Percentiles rank a stretch among this genome's conserved stretches.
phyloP scores from a whole-genome alignment of 192 early-diverging fungal species.

The Backusella liffmaniae region DNA sequence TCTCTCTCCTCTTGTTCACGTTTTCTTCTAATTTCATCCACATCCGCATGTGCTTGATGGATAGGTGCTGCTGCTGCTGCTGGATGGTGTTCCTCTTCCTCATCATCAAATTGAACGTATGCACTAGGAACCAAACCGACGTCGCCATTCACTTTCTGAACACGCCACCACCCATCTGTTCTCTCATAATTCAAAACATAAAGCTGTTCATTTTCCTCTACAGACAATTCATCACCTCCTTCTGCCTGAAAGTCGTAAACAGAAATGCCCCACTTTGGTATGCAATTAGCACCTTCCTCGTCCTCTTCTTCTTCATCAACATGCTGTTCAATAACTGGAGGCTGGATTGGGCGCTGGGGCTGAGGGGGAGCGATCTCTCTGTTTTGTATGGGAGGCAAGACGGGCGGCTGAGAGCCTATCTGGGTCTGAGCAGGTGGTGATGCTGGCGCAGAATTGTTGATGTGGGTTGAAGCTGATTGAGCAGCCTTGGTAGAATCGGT shows the following conservation, averaged over 20 bases:
- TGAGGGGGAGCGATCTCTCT: not conserved
- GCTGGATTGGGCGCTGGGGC: not conserved
- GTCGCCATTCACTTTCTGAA: conserved; percentile 50
- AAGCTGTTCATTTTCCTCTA: conserved; percentile 80
- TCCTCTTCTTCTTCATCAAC: conserved; percentile 30
- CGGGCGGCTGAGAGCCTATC: not conserved
- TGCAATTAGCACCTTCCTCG: conserved; percentile 15
- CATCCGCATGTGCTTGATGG: conserved; percentile 10
- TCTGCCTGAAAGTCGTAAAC: conserved; percentile 85
- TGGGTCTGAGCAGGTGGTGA: conserved; percentile 22
- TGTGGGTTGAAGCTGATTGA: conserved; percentile 25
- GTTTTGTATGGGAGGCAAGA: conserved; percentile 15
- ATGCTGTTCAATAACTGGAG: conserved; percentile 26
- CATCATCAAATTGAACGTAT: conserved; percentile 61
- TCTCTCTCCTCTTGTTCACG: conserved; percentile 5
- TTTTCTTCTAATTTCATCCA: conserved; percentile 7
- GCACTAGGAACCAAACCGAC: conserved; percentile 84
- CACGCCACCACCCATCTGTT: conserved; percentile 88
- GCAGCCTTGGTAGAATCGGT: conserved; percentile 57
- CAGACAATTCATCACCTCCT: conserved; percentile 84
- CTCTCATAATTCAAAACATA: conserved; percentile 81
- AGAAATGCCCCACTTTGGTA: conserved; percentile 40
- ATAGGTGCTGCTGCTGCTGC: not conserved
- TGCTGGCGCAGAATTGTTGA: conserved; percentile 6
- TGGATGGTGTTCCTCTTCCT: conserved; percentile 15